Conservation (phyloP, 129 eudicot species). For the Artemisia argyi region DNA sequence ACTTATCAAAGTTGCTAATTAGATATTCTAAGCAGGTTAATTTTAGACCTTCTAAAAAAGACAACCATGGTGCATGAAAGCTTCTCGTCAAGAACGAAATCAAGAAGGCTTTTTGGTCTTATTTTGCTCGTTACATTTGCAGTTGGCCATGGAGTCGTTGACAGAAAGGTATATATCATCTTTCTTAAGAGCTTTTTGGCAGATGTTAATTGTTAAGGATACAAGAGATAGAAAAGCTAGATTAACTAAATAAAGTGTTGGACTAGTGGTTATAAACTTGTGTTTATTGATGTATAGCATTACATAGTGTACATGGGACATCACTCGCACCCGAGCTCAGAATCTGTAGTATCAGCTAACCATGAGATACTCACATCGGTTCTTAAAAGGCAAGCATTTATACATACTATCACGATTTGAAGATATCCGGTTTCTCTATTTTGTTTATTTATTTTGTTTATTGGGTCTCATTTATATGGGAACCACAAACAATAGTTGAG, state of each 20-base stretch:
- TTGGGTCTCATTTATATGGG: neutral
- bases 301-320: conserved; percentile 73
- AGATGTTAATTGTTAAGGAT: neutral
- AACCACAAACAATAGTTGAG: neutral
- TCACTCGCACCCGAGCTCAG: conserved; percentile 47
- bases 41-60: neutral
- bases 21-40: too few relatives aligned
- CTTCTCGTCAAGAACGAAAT: conserved; percentile 23
- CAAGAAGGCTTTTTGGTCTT: conserved; percentile 19
- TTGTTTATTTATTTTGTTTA: too few relatives aligned
- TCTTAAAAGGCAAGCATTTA: conserved; percentile 38
- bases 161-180: conserved; percentile 45
- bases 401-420: neutral
- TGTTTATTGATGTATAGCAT: conserved; percentile 11
- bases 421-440: too few relatives aligned
- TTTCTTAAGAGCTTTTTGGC: neutral
- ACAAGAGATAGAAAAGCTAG: neutral
- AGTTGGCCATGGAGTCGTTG: conserved; percentile 38
- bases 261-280: conserved; percentile 3
- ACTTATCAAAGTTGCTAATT: too few relatives aligned
- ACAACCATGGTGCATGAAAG: neutral
- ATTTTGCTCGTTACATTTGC: conserved; percentile 35
- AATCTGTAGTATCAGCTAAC: conserved; percentile 49
- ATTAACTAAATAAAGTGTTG: neutral
- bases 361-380: conserved; percentile 50